Conservation (phyloP, 2,329 filamentous ascomycete species). For the Fusarium xyrophilum region DNA sequence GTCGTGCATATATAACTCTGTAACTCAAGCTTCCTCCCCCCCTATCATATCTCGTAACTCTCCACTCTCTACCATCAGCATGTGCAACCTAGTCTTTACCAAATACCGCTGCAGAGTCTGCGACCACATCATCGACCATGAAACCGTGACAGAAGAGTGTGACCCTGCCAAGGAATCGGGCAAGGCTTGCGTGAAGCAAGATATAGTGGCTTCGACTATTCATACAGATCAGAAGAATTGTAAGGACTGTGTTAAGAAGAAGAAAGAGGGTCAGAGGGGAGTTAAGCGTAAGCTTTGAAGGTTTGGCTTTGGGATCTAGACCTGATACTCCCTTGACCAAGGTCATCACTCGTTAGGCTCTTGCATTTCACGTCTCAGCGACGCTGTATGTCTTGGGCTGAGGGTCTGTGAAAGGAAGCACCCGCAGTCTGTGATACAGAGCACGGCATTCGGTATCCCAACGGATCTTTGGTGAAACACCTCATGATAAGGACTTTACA, state of each 20-base stretch:
- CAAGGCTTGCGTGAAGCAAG: not conserved
- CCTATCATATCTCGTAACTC: not conserved
- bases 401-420: not conserved
- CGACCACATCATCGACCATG: not conserved
- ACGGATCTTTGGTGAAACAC: not conserved
- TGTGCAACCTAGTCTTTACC: constrained; percentile 1
- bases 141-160: not conserved
- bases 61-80: no score
- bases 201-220: not conserved
- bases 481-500: not conserved
- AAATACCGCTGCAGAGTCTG: constrained; percentile 2
- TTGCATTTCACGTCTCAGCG: not conserved
- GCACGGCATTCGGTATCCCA: not conserved
- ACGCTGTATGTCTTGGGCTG: not conserved
- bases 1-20: not conserved
- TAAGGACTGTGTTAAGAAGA: not conserved
- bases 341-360: rapidly evolving
- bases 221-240: not conserved
- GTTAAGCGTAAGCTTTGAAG: not conserved
- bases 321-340: rapidly evolving
- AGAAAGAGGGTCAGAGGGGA: not conserved
- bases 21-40: not conserved
- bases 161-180: not conserved
- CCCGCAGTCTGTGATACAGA: not conserved
- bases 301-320: not conserved